Evolutionary conservation across 2,329 filamentous ascomycete species (phyloP).

Genomic region (Fusarium verticillioides): DNA sequence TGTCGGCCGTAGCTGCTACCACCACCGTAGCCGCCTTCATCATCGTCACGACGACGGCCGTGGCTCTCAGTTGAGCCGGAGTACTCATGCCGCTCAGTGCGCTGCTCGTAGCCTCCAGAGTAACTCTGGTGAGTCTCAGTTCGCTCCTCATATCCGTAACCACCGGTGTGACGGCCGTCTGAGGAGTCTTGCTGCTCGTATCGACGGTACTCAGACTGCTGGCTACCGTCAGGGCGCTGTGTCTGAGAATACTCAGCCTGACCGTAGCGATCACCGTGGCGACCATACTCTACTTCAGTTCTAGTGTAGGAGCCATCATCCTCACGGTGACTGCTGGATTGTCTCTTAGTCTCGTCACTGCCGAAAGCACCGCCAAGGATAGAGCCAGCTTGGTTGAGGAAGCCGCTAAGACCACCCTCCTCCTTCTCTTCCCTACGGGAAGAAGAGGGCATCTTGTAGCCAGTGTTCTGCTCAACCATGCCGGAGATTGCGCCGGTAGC

Average conservation of each 20-base stretch:
- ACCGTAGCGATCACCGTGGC: slow-evolving; percentile 66
- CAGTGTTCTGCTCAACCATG: slow-evolving; percentile 59
- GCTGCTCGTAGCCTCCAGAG: slow-evolving; percentile 66
- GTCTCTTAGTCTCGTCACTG: slow-evolving; percentile 64
- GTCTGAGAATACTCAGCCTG: slow-evolving; percentile 71
- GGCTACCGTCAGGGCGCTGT: slow-evolving; percentile 66
- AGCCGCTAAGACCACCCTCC: slow-evolving; percentile 73
- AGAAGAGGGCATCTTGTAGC: slow-evolving; percentile 53
- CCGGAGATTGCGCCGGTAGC: slow-evolving; percentile 64
- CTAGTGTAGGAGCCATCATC: slow-evolving; percentile 71
- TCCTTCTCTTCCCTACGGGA: slow-evolving; percentile 58
- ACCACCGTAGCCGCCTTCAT: slow-evolving; percentile 1
- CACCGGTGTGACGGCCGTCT: slow-evolving; percentile 52
- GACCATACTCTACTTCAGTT: slow-evolving; percentile 70
- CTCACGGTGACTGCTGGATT: slow-evolving; percentile 63
- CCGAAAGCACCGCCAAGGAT: slow-evolving; percentile 72
- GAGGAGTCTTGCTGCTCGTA: slow-evolving; percentile 66
- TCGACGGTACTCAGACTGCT: slow-evolving; percentile 68
- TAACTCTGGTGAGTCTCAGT: slow-evolving; percentile 63
- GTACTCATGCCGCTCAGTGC: slow-evolving; percentile 63
- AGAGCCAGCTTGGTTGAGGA: slow-evolving; percentile 76
- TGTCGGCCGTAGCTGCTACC: no score
- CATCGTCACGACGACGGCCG: slow-evolving; percentile 34
- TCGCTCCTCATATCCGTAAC: slow-evolving; percentile 68
- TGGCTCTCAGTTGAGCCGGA: slow-evolving; percentile 50